Base-by-base conservation (phyloP, 225 moss, liverwort and hornwort species). In the Anthoceros angustus region DNA sequence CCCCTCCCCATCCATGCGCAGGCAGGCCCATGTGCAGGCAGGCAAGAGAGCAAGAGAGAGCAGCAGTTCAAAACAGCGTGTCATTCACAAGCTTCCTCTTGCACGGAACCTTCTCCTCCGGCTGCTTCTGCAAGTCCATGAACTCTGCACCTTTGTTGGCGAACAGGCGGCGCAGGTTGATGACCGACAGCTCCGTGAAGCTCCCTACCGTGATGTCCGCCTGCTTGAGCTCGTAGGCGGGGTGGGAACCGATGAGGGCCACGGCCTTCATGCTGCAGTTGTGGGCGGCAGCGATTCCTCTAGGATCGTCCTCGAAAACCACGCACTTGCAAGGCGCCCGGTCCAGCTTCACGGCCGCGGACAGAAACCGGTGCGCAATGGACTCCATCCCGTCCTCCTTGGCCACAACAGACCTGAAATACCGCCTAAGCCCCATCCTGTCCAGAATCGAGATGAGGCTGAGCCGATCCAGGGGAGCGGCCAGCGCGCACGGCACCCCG, bases 321-420 rank as follows among this genome's bases (percentile, higher is more conserved):
- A 91, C 91, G 73, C 91, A 98, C 67, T 91, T 91, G 12, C 81
- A 74, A 55, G 95, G 95, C 18, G 95, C 86, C 12, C 91, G 86
- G 75, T 88, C 88, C 39, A 98, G 91, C 82, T 98, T 98, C 42
- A 98, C 95, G 10, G 95, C 95, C 48, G 91, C 95, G 11, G 95
- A 98, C 16, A 98, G 83, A 70, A 84, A 91, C 74, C 86, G 86
- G 64, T 98, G 91, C 39, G 95, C 91, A 70, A 86, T 98, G 16
- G 95, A 98, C 18, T 91, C 95, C 95, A 91, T 91, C 42, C 91
- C 95, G 77, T 98, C 95, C 76, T 98, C 95, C 74, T 91, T 85
- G 40, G 91, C 82, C 7, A 98, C 91, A n/a, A 88, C 72, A 66
- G 91, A 88, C 77, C 82, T 82, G 42, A 98, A 98, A 63, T 80